phyloP scores from a whole-genome alignment of 2,329 filamentous ascomycete genomes.

The Colletotrichum lindemuthianum region DNA sequence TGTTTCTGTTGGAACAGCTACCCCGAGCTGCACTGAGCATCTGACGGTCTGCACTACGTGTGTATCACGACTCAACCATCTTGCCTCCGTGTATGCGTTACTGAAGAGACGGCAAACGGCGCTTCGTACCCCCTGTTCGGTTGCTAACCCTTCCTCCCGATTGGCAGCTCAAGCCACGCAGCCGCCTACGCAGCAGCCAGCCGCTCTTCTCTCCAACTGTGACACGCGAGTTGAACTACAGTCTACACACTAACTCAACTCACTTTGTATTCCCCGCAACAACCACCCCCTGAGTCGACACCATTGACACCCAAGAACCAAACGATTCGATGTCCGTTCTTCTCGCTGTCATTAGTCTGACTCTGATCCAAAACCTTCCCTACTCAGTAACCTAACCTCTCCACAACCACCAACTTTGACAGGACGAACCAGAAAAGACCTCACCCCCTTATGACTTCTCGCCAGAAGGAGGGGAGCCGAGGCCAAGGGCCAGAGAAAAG shows the following conservation, averaged over 20 bases:
- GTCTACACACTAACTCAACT: background rate
- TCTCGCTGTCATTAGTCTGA: background rate
- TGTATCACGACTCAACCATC: no score
- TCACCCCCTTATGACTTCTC: background rate
- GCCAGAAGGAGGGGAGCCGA: background rate
- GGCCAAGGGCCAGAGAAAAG: background rate
- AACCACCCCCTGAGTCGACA: conserved; percentile 21
- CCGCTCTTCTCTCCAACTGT: background rate
- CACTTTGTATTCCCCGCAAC: background rate
- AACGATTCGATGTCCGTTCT: conserved; percentile 24
- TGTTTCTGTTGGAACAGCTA: background rate
- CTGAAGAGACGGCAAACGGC: no score
- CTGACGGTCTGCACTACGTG: conserved; percentile 3
- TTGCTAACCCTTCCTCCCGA: conserved; percentile 3
- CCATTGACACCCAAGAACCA: conserved; percentile 1
- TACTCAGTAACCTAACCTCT: conserved; percentile 1
- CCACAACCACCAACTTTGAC: background rate
- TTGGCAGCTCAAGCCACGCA: conserved; percentile 24
- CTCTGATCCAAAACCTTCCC: background rate
- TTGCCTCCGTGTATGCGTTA: background rate
- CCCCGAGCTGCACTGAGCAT: conserved; percentile 17
- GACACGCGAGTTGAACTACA: background rate
- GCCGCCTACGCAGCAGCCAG: conserved; percentile 16
- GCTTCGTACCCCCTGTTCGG: background rate
- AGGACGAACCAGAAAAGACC: no score